Evolutionary conservation across 257 asterid genomes (phyloP).

Genomic region (Perilla frutescens): DNA sequence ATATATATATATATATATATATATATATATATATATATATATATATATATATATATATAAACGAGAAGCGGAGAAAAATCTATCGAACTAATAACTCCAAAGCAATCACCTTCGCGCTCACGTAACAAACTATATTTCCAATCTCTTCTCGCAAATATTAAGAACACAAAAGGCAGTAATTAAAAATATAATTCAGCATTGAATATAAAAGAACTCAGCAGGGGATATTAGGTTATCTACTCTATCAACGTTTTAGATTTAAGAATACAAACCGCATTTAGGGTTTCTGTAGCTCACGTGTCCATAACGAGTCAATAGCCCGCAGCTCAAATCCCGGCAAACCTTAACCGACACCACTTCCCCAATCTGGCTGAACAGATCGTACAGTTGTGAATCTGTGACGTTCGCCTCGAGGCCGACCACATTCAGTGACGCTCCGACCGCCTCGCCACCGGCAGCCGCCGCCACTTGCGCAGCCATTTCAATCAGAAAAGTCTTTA

Average conservation of each 20-base stretch:
- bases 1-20: no score
- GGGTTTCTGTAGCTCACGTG: slow-evolving; percentile 75
- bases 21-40: no score
- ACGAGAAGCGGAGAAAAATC: background rate
- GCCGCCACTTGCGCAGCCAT: slow-evolving; percentile 70
- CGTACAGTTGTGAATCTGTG: slow-evolving; percentile 77
- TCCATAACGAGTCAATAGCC: slow-evolving; percentile 76
- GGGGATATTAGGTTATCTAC: background rate
- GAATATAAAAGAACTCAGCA: background rate
- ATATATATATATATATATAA: no score
- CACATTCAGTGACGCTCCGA: slow-evolving; percentile 71
- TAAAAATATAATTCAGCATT: background rate
- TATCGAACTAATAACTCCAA: background rate
- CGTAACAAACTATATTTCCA: background rate
- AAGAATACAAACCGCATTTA: slow-evolving; percentile 62
- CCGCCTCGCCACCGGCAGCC: slow-evolving; percentile 47
- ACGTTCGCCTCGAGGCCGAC: slow-evolving; percentile 73
- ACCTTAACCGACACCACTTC: slow-evolving; percentile 86
- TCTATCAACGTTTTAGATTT: background rate
- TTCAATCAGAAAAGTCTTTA: slow-evolving; percentile 24
- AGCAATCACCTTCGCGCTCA: background rate
- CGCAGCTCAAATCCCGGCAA: slow-evolving; percentile 68
- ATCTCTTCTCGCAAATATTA: background rate
- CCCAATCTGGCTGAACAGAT: slow-evolving; percentile 74
- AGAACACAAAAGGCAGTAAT: background rate